Conservation (phyloP, 1,139 yeast genomes). For the Taiozyma sp. region DNA sequence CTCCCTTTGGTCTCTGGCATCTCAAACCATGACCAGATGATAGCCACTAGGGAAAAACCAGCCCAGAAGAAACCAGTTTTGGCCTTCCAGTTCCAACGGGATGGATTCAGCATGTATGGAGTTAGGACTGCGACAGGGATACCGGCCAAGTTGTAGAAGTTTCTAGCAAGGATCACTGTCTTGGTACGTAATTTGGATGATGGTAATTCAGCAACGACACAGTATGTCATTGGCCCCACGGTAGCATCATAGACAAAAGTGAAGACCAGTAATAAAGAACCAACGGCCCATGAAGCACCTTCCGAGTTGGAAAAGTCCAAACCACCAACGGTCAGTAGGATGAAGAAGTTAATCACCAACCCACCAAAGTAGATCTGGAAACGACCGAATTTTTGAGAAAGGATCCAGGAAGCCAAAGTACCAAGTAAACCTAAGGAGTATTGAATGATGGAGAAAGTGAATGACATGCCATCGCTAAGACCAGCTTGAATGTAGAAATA, state of each 20-base stretch:
- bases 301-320: conserved; percentile 23
- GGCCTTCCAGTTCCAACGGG: conserved; percentile 43
- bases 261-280: conserved; percentile 29
- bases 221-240: conserved; percentile 34
- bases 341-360: conserved; percentile 21
- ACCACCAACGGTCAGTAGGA: conserved; percentile 29
- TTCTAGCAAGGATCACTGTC: conserved; percentile 34
- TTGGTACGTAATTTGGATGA: conserved; percentile 34
- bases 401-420: conserved; percentile 26
- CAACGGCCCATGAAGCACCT: conserved; percentile 24
- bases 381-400: conserved; percentile 26
- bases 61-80: conserved; percentile 27
- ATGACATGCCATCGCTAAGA: conserved; percentile 24
- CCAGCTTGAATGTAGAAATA: conserved; percentile 35
- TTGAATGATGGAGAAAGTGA: conserved; percentile 28
- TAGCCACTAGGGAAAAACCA: conserved; percentile 25
- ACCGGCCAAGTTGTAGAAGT: conserved; percentile 29
- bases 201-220: conserved; percentile 37
- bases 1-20: conserved; percentile 39
- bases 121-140: conserved; percentile 28
- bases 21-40: conserved; percentile 36
- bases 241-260: conserved; percentile 28
- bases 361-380: conserved; percentile 31
- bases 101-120: conserved; percentile 42
- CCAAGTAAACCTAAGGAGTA: conserved; percentile 30